Conservation (phyloP, 1,139 yeast species). For the Trichomonascaceae sp. region DNA sequence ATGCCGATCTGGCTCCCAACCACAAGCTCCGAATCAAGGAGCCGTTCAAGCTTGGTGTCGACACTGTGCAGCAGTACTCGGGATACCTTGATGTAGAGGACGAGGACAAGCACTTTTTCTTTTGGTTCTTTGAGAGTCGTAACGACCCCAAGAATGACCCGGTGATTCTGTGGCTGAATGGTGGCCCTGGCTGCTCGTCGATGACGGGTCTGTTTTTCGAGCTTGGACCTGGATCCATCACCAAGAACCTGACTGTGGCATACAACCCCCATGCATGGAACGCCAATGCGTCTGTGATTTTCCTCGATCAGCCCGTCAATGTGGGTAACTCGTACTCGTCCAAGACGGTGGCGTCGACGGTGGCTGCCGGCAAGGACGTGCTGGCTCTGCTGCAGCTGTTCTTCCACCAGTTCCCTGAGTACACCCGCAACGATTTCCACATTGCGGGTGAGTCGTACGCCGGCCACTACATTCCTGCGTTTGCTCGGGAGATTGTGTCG, state of each 20-base stretch:
- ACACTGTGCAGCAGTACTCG: constrained; percentile 58
- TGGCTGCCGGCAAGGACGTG: constrained; percentile 70
- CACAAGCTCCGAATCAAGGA: constrained; percentile 11
- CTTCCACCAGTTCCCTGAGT: constrained; percentile 61
- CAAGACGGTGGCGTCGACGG: constrained; percentile 44
- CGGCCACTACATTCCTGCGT: constrained; percentile 74
- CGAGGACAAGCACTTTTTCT: constrained; percentile 74
- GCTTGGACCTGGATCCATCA: constrained; percentile 74
- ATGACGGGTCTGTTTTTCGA: constrained; percentile 86
- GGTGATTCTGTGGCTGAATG: constrained; percentile 75
- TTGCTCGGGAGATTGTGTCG: constrained; percentile 60
- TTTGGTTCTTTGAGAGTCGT: constrained; percentile 83
- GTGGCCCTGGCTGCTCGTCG: constrained; percentile 88
- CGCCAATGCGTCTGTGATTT: constrained; percentile 76
- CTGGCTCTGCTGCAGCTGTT: constrained; percentile 64
- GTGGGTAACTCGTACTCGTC: constrained; percentile 76
- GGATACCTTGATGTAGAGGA: constrained; percentile 78
- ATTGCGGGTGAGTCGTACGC: constrained; percentile 85
- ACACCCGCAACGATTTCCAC: constrained; percentile 48
- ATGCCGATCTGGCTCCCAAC: constrained; percentile 5
- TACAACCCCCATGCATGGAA: constrained; percentile 80
- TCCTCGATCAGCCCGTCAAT: constrained; percentile 89
- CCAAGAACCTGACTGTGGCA: constrained; percentile 51
- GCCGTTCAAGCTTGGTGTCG: constrained; percentile 57
- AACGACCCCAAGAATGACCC: constrained; percentile 83